These are phyloP conservation scores for Chrysoporthe deuterocubensis DNA, from an alignment of 2,329 filamentous ascomycete genomes.

Conservation along the genomic window DNA sequence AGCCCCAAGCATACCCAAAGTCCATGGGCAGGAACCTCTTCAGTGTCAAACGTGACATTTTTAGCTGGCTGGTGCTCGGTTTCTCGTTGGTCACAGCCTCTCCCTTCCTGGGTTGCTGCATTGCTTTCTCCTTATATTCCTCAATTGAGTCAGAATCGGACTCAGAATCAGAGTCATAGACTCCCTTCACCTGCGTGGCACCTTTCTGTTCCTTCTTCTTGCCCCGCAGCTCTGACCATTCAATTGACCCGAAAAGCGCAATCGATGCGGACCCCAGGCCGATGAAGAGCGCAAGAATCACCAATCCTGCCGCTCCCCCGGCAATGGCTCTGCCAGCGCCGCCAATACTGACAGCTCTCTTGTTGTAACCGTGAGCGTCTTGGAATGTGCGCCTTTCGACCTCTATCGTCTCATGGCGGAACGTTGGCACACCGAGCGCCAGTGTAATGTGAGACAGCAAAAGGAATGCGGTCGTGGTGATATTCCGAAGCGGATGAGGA, in stretches of 20 bases:
- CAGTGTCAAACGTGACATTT: background rate
- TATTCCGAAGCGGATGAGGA: background rate
- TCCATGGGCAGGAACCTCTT: constrained; percentile 6
- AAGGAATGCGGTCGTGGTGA: background rate
- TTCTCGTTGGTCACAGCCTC: constrained; percentile 9
- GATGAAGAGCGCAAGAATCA: constrained; percentile 20
- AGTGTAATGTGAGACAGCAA: background rate
- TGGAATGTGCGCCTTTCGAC: background rate
- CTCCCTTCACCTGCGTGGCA: background rate
- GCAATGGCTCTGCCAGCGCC: background rate
- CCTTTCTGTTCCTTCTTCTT: constrained; percentile 12
- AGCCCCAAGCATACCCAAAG: background rate
- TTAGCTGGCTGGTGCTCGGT: background rate
- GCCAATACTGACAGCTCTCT: background rate
- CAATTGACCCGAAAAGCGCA: constrained; percentile 20
- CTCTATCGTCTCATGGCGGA: background rate
- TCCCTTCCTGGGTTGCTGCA: background rate
- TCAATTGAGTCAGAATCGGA: background rate
- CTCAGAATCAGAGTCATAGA: background rate
- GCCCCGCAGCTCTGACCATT: constrained; percentile 18
- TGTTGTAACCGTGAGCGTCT: background rate
- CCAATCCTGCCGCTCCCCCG: constrained; percentile 13
- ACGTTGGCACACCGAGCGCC: background rate
- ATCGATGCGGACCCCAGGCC: constrained; percentile 26
- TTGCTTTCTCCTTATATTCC: constrained; percentile 3